A percentile compares a stretch with the other conserved stretches of the same genome.
phyloP scores from a whole-genome alignment of 345 rosid genomes.

The Diplotaxis tenuifolia region DNA sequence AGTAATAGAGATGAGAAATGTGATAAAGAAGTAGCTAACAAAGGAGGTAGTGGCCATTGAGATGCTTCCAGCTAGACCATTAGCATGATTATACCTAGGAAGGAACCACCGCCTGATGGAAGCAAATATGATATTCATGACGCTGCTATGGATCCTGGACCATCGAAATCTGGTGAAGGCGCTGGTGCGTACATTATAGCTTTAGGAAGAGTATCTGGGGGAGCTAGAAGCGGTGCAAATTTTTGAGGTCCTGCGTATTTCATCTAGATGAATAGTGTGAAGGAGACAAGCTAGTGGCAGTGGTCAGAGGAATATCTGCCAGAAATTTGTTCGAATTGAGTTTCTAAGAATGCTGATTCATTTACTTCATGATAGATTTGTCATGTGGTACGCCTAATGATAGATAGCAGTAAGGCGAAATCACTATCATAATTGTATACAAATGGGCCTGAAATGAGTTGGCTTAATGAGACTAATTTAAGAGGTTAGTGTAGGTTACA shows the following conservation, averaged over 20 bases:
- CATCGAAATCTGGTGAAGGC: constrained; percentile 37
- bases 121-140: constrained; percentile 50
- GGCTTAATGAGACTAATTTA: neutral
- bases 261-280: no score
- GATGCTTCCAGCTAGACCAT: constrained; percentile 61
- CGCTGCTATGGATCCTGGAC: constrained; percentile 38
- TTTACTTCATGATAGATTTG: neutral
- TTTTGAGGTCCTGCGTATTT: constrained; percentile 77
- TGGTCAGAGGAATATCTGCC: neutral
- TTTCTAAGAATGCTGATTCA: neutral
- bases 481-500: neutral
- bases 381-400: neutral
- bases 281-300: neutral
- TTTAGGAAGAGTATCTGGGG: constrained; percentile 60
- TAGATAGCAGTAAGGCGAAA: neutral
- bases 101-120: constrained; percentile 52
- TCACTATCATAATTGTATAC: neutral
- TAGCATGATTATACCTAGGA: constrained; percentile 59
- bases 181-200: constrained; percentile 63
- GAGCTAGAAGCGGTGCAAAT: constrained; percentile 77
- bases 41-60: constrained; percentile 43
- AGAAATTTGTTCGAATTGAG: neutral
- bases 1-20: constrained; percentile 22
- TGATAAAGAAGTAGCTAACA: constrained; percentile 32
- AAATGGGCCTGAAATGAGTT: neutral